Evolutionary conservation across 2,329 filamentous ascomycete species (phyloP).

Genomic region (Simplicillium aogashimaense): DNA sequence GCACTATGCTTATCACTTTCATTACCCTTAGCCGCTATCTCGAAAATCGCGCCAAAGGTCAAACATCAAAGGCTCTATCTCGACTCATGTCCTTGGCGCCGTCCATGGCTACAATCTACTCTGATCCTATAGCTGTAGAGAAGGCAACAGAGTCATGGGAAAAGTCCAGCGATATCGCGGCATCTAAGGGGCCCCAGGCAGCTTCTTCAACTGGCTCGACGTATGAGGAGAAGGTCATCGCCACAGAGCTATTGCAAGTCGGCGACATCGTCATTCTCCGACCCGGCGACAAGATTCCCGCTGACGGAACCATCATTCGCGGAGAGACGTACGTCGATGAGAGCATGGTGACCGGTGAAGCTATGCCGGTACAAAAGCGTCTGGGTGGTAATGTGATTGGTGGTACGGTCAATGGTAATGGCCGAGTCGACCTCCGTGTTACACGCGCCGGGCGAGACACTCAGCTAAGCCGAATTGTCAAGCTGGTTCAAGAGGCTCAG

Average conservation of each 20-base stretch:
- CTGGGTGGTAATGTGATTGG: constrained; percentile 75
- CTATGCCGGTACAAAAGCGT: constrained; percentile 87
- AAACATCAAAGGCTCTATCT: constrained; percentile 90
- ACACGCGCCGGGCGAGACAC: constrained; percentile 90
- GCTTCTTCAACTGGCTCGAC: constrained; percentile 37
- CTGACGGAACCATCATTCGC: constrained; percentile 76
- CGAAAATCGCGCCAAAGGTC: constrained; percentile 90
- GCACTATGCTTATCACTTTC: constrained; percentile 96
- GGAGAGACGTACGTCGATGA: constrained; percentile 94
- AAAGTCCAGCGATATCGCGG: constrained; percentile 17
- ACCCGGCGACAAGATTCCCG: constrained; percentile 93
- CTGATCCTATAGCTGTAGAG: constrained; percentile 84
- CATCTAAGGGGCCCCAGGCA: constrained; percentile 20
- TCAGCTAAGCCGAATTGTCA: constrained; percentile 94
- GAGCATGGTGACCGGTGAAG: constrained; percentile 97
- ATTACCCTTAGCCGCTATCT: constrained; percentile 84
- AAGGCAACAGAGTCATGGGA: constrained; percentile 77
- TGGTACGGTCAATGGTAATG: constrained; percentile 90
- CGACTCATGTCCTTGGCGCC: constrained; percentile 91
- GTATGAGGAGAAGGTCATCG: constrained; percentile 75
- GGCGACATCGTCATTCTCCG: constrained; percentile 88
- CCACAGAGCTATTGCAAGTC: constrained; percentile 88
- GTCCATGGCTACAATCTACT: constrained; percentile 94
- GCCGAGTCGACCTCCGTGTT: constrained; percentile 84
- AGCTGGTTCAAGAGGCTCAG: constrained; percentile 95